A percentile compares a stretch with the other conserved stretches of the same genome.
phyloP scores from a whole-genome alignment of 83 land plant genomes.

The Picea abies region DNA sequence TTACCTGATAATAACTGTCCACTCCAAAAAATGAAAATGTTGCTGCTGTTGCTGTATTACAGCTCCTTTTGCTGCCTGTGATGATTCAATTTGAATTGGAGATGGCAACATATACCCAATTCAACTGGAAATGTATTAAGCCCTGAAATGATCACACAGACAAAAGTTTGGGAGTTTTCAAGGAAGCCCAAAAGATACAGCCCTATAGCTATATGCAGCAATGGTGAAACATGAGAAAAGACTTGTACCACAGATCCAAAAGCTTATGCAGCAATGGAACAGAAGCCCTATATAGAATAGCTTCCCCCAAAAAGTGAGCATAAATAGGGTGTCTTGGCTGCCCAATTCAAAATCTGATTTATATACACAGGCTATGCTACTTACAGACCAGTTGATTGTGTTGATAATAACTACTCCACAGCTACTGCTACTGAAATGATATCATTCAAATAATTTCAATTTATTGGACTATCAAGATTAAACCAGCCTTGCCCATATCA shows the following conservation, averaged over 20 bases:
- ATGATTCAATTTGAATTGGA: not conserved
- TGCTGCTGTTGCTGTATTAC: too few relatives aligned
- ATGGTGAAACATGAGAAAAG: too few relatives aligned
- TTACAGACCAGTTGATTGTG: not conserved
- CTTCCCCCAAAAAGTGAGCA: too few relatives aligned
- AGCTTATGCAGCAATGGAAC: not conserved
- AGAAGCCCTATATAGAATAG: not conserved
- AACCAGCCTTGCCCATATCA: not conserved
- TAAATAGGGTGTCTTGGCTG: too few relatives aligned
- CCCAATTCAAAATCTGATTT: too few relatives aligned
- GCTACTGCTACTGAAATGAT: not conserved
- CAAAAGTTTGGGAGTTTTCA: not conserved
- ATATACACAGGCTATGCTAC: too few relatives aligned
- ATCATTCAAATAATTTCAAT: not conserved
- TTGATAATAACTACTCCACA: not conserved
- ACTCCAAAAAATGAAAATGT: not conserved
- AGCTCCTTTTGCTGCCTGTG: not conserved
- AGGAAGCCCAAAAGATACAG: not conserved
- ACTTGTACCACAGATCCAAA: too few relatives aligned
- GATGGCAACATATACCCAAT: not conserved
- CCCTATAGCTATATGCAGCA: too few relatives aligned
- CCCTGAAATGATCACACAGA: not conserved
- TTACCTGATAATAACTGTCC: not conserved
- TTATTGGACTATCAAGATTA: not conserved
- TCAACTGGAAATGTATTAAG: not conserved